Evolutionary conservation across 2,329 filamentous ascomycete species (phyloP), one percentile per base, ranked within the genome.

Genomic region (Verticillium nubilum): DNA sequence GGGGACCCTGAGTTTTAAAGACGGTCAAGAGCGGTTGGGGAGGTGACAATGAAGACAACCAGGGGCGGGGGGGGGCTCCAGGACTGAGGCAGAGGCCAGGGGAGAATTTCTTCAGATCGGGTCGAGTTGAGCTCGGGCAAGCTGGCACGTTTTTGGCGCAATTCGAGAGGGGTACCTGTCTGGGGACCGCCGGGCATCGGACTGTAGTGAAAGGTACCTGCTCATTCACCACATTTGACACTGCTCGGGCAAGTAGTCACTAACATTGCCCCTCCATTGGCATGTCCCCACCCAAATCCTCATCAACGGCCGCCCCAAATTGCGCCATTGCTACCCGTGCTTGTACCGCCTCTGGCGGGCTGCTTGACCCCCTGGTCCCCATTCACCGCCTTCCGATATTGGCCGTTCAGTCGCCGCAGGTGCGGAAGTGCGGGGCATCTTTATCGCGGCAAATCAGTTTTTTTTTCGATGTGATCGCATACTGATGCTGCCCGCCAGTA

Each of bases 1-100:
- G 60, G 56, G 58, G 52, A 55, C 54, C 60, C 57, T 63, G 50
- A 60, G 62, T 61, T 63, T 63, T 63, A 62, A 63, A 61, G 61
- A 59, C 54, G 50, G 23, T 29, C 54, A 23, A 19, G 23, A 26
- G 52, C 33, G 56, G 42, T 56, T 55, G 47, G 47, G 54, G 57
- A 52, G 33, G 57, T 59, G 60, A 62, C 55, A 53, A 58, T 42
- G 13, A 56, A n/a, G 28, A 12, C 12, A 56, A 19, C 54, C 28
- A 31, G 52, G 28, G 52, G 52, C 15, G 17, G 54, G 54, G 58
- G 56, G 57, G 50, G 56, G 58, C 37, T n/a, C n/a, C 62, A 56
- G 26, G 28, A 53, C 28, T 17, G 37, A 23, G 28, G 25, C 54
- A 47, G 54, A 27, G n/a, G 12, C 54, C 27, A 37, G 56, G 56